Percentiles rank a stretch among this genome's conserved stretches.
Evolutionary conservation across 106 monocot species (phyloP).

Genomic region (Ottelia alismoides): DNA sequence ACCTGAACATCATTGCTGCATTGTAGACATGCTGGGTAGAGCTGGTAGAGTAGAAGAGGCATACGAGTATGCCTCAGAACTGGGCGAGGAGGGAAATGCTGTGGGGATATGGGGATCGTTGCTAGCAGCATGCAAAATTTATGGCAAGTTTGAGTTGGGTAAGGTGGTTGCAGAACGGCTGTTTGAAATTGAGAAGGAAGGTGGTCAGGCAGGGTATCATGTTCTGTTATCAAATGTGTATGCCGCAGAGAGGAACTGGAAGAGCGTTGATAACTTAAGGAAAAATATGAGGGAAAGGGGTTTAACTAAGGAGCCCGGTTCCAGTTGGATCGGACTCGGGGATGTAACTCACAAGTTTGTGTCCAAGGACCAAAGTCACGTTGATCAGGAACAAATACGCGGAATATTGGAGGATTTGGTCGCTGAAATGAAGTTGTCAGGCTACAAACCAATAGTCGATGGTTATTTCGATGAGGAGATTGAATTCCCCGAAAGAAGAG

Average conservation of each 20-base stretch:
- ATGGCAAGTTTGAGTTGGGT: conserved; percentile 55
- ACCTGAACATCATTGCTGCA: conserved; percentile 70
- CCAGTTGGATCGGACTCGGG: conserved; percentile 54
- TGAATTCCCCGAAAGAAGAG: not conserved
- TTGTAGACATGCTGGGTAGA: conserved; percentile 81
- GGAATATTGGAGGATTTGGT: conserved; percentile 29
- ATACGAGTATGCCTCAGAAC: conserved; percentile 42
- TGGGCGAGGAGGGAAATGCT: conserved; percentile 41
- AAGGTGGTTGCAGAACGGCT: conserved; percentile 45
- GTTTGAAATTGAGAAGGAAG: conserved; percentile 39
- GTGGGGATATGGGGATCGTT: conserved; percentile 77
- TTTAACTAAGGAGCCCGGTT: conserved; percentile 62
- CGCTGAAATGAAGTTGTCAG: conserved; percentile 27
- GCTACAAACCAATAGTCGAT: not conserved
- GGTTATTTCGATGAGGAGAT: not conserved
- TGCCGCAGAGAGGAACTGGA: conserved; percentile 71
- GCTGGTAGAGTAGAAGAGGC: conserved; percentile 87
- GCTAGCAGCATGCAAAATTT: conserved; percentile 70
- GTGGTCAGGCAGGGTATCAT: conserved; percentile 43
- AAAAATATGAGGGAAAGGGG: conserved; percentile 66
- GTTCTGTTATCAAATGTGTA: conserved; percentile 69
- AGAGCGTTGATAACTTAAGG: conserved; percentile 48
- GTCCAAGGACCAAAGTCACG: conserved; percentile 33
- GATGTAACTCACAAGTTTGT: conserved; percentile 40
- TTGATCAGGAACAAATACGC: conserved; percentile 26